Evolutionary conservation across 2,329 filamentous ascomycete species (phyloP), one percentile per base, ranked within the genome.

Genomic region (Penicillium janthinellum): DNA sequence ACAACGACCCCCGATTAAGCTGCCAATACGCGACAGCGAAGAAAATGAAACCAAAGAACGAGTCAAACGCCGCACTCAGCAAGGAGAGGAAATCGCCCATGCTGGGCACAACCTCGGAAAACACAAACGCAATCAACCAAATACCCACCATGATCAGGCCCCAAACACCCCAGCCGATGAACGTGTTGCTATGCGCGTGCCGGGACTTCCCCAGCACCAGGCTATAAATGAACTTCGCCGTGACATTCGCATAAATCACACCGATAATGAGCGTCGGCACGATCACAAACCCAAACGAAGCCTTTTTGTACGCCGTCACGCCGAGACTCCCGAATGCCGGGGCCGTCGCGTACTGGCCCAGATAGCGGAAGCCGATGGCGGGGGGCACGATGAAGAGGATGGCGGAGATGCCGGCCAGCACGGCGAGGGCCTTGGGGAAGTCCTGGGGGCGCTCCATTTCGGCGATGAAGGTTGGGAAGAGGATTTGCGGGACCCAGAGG

Each of bases 71-170:
- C 0, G 80, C 79, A 7, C 80, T 76, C 10, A 82, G 75, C 3
- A 82, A 70, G 0, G 79, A 82, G 5, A 82, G 67, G 68, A 82
- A 82, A 65, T 82, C 80, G 8, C 80, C 79, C 80, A 82, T 82
- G 59, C 74, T 78, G 7, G 80, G 80, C 20, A 83, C 74, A 49
- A 82, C 77, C 58, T 82, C 80, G 11, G 80, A 72, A 65, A 82
- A 82, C 54, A 82, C 70, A 61, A 82, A 82, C 3, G 71, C 79
- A 3, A 81, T 59, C 31, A 73, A 15, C 79, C 79, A 82, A 66
- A 81, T 79, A 5, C 44, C 71, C 3, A 68, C 67, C 77, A 81
- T 81, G 44, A 81, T 71, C 0, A 61, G 54, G 1, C 67, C 62
- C 80, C 80, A 82, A 2, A 74, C 74, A n/a, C 73, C 72, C 81